These are phyloP conservation scores for Byssothecium circinans DNA, from an alignment of 2,329 filamentous ascomycete genomes.

Conservation along the genomic window DNA sequence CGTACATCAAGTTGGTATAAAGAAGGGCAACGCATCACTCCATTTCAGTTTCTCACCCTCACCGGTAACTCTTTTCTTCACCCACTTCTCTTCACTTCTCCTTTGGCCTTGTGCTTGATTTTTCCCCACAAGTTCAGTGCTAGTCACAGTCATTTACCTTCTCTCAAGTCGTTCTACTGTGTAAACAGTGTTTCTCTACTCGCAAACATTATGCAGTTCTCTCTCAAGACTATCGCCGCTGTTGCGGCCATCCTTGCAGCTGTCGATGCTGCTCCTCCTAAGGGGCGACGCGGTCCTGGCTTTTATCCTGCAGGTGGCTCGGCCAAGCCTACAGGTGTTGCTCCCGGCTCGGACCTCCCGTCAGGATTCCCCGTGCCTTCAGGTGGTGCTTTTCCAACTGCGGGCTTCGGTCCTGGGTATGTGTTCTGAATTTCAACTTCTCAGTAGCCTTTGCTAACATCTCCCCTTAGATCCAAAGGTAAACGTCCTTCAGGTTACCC, in stretches of 20 bases:
- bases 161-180: constrained; percentile 19
- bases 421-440: not conserved
- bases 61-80: constrained; percentile 12
- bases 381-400: not conserved
- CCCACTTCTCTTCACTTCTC: constrained; percentile 10
- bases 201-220: constrained; percentile 25
- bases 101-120: constrained; percentile 6
- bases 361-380: not conserved
- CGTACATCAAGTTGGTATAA: constrained; percentile 11
- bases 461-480: not conserved
- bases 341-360: not conserved
- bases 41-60: constrained; percentile 9
- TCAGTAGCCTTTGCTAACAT: not conserved
- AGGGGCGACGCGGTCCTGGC: not conserved
- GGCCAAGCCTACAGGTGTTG: not conserved
- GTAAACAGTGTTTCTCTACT: constrained; percentile 12
- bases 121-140: constrained; percentile 16
- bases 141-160: constrained; percentile 18
- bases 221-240: constrained; percentile 22
- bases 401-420: not conserved
- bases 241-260: constrained; percentile 21
- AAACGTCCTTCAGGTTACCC: not conserved
- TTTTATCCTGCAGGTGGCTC: not conserved
- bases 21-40: constrained; percentile 1
- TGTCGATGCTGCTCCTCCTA: constrained; percentile 14